A percentile compares a stretch with the other conserved stretches of the same genome.
Evolutionary conservation across 2,329 filamentous ascomycete species (phyloP).

Genomic region (Sarocladium oryzae): DNA sequence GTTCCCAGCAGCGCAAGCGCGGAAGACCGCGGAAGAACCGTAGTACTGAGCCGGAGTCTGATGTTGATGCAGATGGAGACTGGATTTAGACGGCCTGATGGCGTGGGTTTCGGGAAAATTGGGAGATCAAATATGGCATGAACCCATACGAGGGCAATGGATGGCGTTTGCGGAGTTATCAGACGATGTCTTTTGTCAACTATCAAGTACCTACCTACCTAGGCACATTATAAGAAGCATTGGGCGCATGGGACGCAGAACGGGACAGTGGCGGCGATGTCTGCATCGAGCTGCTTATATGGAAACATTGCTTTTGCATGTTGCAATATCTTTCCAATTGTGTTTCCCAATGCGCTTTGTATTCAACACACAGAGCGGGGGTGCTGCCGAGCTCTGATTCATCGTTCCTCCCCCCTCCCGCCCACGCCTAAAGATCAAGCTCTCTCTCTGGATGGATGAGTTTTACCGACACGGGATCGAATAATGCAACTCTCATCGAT

Average conservation of each 20-base stretch:
- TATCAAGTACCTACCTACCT: neutral
- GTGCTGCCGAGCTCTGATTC: too few relatives aligned
- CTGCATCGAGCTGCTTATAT: too few relatives aligned
- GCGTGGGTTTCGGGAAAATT: neutral
- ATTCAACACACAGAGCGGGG: too few relatives aligned
- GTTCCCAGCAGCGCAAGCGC: slow-evolving; percentile 42
- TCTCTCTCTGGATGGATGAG: too few relatives aligned
- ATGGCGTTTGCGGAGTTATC: slow-evolving; percentile 2
- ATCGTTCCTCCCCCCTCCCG: too few relatives aligned
- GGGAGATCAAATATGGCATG: neutral
- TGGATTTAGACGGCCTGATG: slow-evolving; percentile 22
- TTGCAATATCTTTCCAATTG: too few relatives aligned
- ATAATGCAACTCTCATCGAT: too few relatives aligned
- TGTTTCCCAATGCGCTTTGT: too few relatives aligned
- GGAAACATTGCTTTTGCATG: too few relatives aligned
- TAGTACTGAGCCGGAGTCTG: slow-evolving; percentile 28
- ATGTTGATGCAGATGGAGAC: slow-evolving; percentile 30
- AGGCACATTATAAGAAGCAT: neutral
- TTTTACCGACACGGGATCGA: too few relatives aligned
- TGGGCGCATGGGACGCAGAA: neutral
- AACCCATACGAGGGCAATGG: neutral
- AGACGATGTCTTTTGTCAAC: too few relatives aligned
- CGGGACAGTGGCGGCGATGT: neutral
- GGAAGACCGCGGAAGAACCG: slow-evolving; percentile 44
- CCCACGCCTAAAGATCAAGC: too few relatives aligned